These are phyloP conservation scores for Trypanosoma avium DNA, from an alignment of 208 protist species.

Conservation along the genomic window DNA sequence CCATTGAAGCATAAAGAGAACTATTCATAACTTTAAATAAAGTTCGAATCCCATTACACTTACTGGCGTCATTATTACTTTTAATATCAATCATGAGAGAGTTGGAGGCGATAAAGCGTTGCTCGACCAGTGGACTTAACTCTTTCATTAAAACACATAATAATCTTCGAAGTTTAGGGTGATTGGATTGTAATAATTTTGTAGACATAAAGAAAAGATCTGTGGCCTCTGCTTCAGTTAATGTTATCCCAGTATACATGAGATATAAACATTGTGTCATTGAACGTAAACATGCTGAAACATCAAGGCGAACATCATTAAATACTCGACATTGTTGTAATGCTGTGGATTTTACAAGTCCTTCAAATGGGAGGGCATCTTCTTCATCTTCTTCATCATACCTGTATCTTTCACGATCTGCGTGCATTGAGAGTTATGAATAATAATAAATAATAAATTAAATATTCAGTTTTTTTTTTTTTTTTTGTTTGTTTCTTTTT, in stretches of 20 bases:
- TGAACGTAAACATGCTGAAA: constrained; percentile 81
- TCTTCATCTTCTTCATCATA: constrained; percentile 85
- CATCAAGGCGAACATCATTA: constrained; percentile 90
- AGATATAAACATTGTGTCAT: constrained; percentile 97
- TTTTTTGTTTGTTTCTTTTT: not conserved
- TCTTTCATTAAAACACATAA: constrained; percentile 99
- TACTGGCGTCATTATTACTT: constrained; percentile 88
- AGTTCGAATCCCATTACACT: constrained; percentile 93
- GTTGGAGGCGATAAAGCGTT: constrained; percentile 97
- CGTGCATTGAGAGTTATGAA: no score
- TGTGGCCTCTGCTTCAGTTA: constrained; percentile 95
- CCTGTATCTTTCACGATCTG: constrained; percentile 27
- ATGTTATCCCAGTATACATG: constrained; percentile 89
- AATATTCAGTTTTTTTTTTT: not conserved
- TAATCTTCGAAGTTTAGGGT: constrained; percentile 95
- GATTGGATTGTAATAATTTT: constrained; percentile 97
- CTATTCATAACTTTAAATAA: constrained; percentile 96
- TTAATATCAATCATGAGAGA: constrained; percentile 98
- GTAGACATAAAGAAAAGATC: constrained; percentile 98
- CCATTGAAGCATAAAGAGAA: constrained; percentile 94
- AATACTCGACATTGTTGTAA: constrained; percentile 96
- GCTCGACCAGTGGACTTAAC: constrained; percentile 90
- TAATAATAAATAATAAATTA: not conserved
- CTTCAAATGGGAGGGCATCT: constrained; percentile 87
- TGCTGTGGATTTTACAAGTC: constrained; percentile 92